Conservation (phyloP, 129 eudicot genomes). For the Lonicera japonica region DNA sequence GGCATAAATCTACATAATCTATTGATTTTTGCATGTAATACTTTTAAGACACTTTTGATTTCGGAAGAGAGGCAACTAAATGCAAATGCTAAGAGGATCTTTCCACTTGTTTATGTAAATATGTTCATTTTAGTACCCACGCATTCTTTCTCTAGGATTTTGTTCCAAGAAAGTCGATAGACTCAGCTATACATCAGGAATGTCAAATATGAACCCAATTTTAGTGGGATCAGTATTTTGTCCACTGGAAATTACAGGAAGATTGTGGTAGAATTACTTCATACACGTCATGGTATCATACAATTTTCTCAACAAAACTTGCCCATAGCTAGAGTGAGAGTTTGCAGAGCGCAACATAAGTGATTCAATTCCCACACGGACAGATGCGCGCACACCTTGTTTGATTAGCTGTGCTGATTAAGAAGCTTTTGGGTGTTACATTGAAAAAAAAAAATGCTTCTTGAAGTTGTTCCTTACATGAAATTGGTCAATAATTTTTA, state of each 20-base stretch:
- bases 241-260: slow-evolving; percentile 37
- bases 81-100: neutral
- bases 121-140: neutral
- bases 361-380: too few species aligned
- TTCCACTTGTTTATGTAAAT: neutral
- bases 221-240: slow-evolving; percentile 5
- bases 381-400: too few species aligned
- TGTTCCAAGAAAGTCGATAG: neutral
- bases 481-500: too few species aligned
- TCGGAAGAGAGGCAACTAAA: neutral
- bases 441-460: too few species aligned
- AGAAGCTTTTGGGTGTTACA: too few species aligned
- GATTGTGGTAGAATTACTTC: slow-evolving; percentile 30
- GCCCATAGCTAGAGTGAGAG: slow-evolving; percentile 70
- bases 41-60: neutral
- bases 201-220: slow-evolving; percentile 10
- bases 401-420: too few species aligned
- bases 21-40: neutral
- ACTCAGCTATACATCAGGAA: slow-evolving; percentile 3
- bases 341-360: slow-evolving; percentile 38
- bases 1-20: slow-evolving; percentile 39
- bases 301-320: slow-evolving; percentile 13
- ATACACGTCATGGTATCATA: slow-evolving; percentile 15
- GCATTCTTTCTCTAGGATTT: neutral
- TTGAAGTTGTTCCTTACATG: too few species aligned